Evolutionary conservation across 768 basidiomycete genomes (phyloP).

Genomic region (Leucocoprinus leucothites): DNA sequence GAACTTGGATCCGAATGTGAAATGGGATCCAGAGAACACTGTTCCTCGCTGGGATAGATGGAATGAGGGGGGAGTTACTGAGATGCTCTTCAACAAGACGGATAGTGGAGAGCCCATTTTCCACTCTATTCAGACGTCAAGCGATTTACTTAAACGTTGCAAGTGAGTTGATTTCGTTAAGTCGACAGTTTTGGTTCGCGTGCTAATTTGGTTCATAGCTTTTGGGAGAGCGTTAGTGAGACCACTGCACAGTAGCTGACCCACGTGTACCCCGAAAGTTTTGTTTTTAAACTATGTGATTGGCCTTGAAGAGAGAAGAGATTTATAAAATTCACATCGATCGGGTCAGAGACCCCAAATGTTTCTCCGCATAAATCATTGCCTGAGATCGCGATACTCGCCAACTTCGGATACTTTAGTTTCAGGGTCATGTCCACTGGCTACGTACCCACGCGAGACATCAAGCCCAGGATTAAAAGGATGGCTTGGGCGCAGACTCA

Average conservation of each 20-base stretch:
- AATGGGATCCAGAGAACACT: conserved; percentile 24
- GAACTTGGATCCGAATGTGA: conserved; percentile 29
- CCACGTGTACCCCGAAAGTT: too few species aligned
- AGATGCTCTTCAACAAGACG: conserved; percentile 49
- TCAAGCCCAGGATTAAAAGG: too few species aligned
- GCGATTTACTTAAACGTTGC: conserved; percentile 5
- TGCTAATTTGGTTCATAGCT: neutral
- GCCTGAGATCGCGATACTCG: too few species aligned
- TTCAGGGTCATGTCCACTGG: too few species aligned
- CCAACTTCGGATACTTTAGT: too few species aligned
- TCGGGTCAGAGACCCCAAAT: too few species aligned
- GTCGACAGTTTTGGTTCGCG: neutral
- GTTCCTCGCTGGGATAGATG: conserved; percentile 35
- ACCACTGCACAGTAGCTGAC: conserved; percentile 2
- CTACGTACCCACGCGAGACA: too few species aligned
- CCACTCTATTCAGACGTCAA: neutral
- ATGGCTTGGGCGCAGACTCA: too few species aligned
- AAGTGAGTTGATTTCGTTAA: neutral
- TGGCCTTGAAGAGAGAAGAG: too few species aligned
- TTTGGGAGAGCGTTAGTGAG: conserved; percentile 5
- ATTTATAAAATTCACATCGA: too few species aligned
- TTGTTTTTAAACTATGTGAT: too few species aligned
- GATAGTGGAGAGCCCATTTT: conserved; percentile 21
- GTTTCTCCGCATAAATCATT: too few species aligned
- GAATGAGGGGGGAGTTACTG: conserved; percentile 19